Percentiles rank a stretch among this genome's conserved stretches.
Evolutionary conservation across 78 protist genomes (phyloP).

Genomic region (Protostelium mycophagum): DNA sequence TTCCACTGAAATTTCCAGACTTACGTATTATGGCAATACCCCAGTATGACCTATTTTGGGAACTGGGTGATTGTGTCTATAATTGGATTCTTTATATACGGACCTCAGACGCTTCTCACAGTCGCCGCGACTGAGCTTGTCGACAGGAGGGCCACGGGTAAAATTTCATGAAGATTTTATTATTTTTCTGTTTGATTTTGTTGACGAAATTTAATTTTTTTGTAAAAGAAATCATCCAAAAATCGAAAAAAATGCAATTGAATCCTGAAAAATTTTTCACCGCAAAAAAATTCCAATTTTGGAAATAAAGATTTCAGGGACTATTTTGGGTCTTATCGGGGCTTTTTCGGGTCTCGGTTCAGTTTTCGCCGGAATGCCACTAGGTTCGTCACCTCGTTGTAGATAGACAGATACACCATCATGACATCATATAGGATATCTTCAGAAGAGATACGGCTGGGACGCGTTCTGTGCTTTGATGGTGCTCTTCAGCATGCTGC

Average conservation of each 20-base stretch:
- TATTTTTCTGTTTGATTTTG: too few species aligned
- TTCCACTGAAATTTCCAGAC: not conserved
- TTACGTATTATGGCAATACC: not conserved
- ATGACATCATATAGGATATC: not conserved
- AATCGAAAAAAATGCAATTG: too few species aligned
- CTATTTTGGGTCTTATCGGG: not conserved
- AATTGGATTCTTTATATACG: not conserved
- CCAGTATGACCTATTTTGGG: not conserved
- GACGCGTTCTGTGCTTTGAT: not conserved
- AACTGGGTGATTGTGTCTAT: not conserved
- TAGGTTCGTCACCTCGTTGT: not conserved
- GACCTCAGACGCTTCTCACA: not conserved
- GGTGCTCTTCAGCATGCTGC: not conserved
- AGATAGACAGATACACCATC: not conserved
- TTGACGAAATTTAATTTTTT: too few species aligned
- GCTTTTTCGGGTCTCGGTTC: not conserved
- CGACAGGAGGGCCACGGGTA: not conserved
- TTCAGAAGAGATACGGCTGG: not conserved
- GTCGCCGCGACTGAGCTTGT: not conserved
- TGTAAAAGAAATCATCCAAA: too few species aligned
- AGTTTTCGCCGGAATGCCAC: not conserved
- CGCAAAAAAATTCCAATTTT: too few species aligned
- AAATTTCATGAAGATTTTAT: not conserved
- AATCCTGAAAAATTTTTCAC: too few species aligned
- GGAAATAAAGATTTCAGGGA: not conserved